Percentiles rank a stretch among this genome's conserved stretches.
Conservation (phyloP, 2,329 filamentous ascomycete species). For the Mycosphaerella arachidis region DNA sequence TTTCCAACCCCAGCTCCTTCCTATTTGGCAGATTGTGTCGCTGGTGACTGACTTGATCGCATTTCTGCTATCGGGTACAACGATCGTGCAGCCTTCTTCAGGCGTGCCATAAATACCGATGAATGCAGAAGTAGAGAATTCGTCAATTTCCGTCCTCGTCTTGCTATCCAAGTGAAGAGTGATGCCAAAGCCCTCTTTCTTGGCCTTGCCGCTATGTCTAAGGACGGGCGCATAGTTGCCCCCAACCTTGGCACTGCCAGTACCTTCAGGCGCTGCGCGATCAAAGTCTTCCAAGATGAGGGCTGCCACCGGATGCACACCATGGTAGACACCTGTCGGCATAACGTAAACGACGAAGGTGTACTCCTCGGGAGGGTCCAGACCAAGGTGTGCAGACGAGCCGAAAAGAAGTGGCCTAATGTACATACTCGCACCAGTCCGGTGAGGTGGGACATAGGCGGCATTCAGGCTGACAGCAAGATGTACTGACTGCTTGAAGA, state of each 20-base stretch:
- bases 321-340: slow-evolving; percentile 92
- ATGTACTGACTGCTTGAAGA: slow-evolving; percentile 72
- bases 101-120: slow-evolving; percentile 65
- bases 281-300: slow-evolving; percentile 91
- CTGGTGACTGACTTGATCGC: slow-evolving; percentile 86
- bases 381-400: slow-evolving; percentile 76
- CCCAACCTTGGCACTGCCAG: slow-evolving; percentile 86
- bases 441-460: slow-evolving; percentile 83
- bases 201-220: slow-evolving; percentile 77
- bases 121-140: slow-evolving; percentile 94
- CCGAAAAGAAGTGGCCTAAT: slow-evolving; percentile 86
- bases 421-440: slow-evolving; percentile 87
- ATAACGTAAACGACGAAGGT: slow-evolving; percentile 85
- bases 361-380: slow-evolving; percentile 86
- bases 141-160: slow-evolving; percentile 79
- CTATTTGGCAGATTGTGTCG: slow-evolving; percentile 72
- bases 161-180: slow-evolving; percentile 88
- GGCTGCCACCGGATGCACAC: slow-evolving; percentile 78
- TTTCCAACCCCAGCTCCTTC: slow-evolving; percentile 72
- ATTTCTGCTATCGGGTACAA: slow-evolving; percentile 81
- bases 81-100: slow-evolving; percentile 59
- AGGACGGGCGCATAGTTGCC: slow-evolving; percentile 95
- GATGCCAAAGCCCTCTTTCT: slow-evolving; percentile 79
- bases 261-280: slow-evolving; percentile 84
- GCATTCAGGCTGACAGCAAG: slow-evolving; percentile 85